These are phyloP conservation scores for Epichloe amarillans DNA, from an alignment of 2,329 filamentous ascomycete species.

Conservation along the genomic window DNA sequence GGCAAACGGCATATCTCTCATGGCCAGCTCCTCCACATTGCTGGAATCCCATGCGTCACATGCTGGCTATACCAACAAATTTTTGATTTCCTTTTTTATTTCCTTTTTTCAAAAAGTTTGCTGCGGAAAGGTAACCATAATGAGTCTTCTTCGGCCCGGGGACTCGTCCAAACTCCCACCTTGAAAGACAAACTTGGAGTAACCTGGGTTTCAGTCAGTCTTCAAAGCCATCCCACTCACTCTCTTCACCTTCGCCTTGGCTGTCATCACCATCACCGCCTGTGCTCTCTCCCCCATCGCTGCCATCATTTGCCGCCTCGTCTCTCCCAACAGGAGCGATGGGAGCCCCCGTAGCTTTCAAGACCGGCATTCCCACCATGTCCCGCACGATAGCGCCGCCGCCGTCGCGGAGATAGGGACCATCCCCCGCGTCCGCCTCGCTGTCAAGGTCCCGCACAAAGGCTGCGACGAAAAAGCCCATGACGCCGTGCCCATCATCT, in stretches of 20 bases:
- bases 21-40: no score
- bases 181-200: no score
- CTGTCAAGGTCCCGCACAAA: slow-evolving; percentile 41
- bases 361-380: slow-evolving; percentile 23
- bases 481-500: slow-evolving; percentile 68
- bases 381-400: slow-evolving; percentile 37
- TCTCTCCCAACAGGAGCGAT: slow-evolving; percentile 14
- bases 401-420: slow-evolving; percentile 40
- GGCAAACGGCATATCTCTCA: no score
- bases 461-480: slow-evolving; percentile 91
- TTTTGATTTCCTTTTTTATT: no score
- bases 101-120: no score
- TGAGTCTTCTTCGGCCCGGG: no score
- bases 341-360: slow-evolving; percentile 21
- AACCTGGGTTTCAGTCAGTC: slow-evolving; percentile 1
- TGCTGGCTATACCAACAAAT: no score
- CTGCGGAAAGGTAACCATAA: no score
- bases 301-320: slow-evolving; percentile 9
- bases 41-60: no score
- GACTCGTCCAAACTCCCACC: no score
- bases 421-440: slow-evolving; percentile 18
- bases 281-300: slow-evolving; percentile 6
- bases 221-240: slow-evolving; percentile 9
- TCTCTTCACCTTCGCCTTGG: not conserved
- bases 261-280: slow-evolving; percentile 9